Percentiles rank a stretch among this genome's conserved stretches.
Evolutionary conservation across 345 rosid genomes (phyloP).

Genomic region (Turnera subulata): DNA sequence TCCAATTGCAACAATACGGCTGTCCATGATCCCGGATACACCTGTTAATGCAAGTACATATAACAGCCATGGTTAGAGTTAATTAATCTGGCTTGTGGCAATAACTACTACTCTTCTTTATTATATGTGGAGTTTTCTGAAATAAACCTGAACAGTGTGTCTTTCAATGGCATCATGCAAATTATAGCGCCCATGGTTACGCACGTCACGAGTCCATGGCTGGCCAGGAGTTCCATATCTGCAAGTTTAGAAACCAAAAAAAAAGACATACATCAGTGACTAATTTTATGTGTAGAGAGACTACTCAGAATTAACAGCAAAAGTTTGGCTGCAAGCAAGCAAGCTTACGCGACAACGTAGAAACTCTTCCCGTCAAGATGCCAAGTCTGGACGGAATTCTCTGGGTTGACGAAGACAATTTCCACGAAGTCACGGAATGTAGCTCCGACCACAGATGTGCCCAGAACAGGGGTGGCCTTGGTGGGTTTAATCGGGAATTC

Average conservation of each 20-base stretch:
- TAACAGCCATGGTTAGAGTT: no score
- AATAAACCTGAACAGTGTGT: constrained; percentile 74
- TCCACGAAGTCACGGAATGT: constrained; percentile 58
- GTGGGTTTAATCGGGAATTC: constrained; percentile 37
- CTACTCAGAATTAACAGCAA: no score
- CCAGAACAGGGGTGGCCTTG: constrained; percentile 36
- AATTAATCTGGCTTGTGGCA: not conserved
- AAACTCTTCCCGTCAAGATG: constrained; percentile 77
- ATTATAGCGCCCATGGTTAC: constrained; percentile 58
- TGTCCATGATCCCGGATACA: constrained; percentile 68
- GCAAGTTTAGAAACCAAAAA: constrained; percentile 8
- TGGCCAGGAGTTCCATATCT: constrained; percentile 47
- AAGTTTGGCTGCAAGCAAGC: no score
- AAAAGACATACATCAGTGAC: no score
- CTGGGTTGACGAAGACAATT: constrained; percentile 72
- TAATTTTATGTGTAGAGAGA: no score
- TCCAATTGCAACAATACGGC: constrained; percentile 64
- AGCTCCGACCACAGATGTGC: constrained; percentile 76
- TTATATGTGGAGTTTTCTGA: no score
- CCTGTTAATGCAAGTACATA: constrained; percentile 29
- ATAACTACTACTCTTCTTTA: no score
- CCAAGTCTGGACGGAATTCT: constrained; percentile 72
- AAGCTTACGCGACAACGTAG: constrained; percentile 95
- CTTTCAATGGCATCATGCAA: constrained; percentile 54
- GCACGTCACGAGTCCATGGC: constrained; percentile 42